Conservation (phyloP, 2,329 filamentous ascomycete genomes). For the Plectosphaerella sp. region DNA sequence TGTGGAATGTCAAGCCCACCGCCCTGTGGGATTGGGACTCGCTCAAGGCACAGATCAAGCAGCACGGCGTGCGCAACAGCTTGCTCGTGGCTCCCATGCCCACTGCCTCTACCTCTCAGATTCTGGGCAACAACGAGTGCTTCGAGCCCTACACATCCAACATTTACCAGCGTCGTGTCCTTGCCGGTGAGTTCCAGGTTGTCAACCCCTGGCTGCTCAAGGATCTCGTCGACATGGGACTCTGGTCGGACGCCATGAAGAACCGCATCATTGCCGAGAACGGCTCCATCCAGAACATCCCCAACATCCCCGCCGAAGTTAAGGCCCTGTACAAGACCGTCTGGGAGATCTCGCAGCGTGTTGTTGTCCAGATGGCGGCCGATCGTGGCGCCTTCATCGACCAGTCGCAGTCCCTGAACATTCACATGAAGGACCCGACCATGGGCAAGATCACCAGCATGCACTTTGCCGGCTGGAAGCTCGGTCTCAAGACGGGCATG, state of each 20-base stretch:
- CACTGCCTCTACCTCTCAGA: slow-evolving; percentile 94
- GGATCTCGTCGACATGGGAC: slow-evolving; percentile 93
- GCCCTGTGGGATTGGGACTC: slow-evolving; percentile 95
- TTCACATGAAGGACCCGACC: slow-evolving; percentile 97
- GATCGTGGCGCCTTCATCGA: slow-evolving; percentile 98
- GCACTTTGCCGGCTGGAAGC: slow-evolving; percentile 99
- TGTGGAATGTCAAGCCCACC: slow-evolving; percentile 93
- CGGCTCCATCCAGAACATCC: slow-evolving; percentile 93
- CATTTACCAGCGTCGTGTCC: slow-evolving; percentile 97
- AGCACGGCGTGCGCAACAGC: slow-evolving; percentile 93
- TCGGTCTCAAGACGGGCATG: slow-evolving; percentile 99
- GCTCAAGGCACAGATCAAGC: slow-evolving; percentile 85
- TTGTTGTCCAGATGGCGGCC: slow-evolving; percentile 94
- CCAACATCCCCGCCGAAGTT: slow-evolving; percentile 92
- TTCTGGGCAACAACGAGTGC: slow-evolving; percentile 98
- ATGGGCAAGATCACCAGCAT: slow-evolving; percentile 99
- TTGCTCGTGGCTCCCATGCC: slow-evolving; percentile 96
- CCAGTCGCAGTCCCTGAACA: slow-evolving; percentile 98
- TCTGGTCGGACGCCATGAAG: slow-evolving; percentile 99
- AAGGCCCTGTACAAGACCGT: slow-evolving; percentile 99
- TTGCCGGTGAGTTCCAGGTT: slow-evolving; percentile 98
- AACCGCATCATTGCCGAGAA: slow-evolving; percentile 98
- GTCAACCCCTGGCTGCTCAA: slow-evolving; percentile 99
- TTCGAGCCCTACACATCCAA: slow-evolving; percentile 99
- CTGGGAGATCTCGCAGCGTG: slow-evolving; percentile 97